Evolutionary conservation across 768 basidiomycete genomes (phyloP).

Genomic region (Mycena crocata): DNA sequence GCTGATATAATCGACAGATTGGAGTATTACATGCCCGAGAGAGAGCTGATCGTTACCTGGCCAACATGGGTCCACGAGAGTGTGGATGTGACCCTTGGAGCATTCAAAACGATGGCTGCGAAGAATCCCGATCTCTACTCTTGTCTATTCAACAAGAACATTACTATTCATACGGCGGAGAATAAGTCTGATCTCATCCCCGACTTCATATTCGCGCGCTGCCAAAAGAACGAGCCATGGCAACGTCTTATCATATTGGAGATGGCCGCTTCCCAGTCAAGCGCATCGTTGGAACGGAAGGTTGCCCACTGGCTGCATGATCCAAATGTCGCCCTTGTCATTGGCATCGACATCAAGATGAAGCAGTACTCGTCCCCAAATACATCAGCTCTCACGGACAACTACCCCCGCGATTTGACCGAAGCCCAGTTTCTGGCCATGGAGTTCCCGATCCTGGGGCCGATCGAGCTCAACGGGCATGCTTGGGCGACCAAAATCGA

Average conservation of each 20-base stretch:
- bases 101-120: neutral
- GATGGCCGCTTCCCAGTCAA: neutral
- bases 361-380: neutral
- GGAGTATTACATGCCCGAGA: no score
- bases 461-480: neutral
- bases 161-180: neutral
- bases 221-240: neutral
- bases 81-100: neutral
- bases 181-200: neutral
- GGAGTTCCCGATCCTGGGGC: neutral
- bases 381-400: neutral
- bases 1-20: no score
- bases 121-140: neutral
- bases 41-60: neutral
- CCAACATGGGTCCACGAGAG: neutral
- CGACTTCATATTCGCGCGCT: neutral
- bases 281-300: neutral
- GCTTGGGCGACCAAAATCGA: neutral
- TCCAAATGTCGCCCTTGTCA: neutral
- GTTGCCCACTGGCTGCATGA: neutral
- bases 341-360: neutral
- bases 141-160: neutral
- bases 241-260: neutral
- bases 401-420: neutral
- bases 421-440: neutral